These are phyloP conservation scores for Senecio squalidus DNA, from an alignment of 140 eudicot genomes.

Conservation along the genomic window DNA sequence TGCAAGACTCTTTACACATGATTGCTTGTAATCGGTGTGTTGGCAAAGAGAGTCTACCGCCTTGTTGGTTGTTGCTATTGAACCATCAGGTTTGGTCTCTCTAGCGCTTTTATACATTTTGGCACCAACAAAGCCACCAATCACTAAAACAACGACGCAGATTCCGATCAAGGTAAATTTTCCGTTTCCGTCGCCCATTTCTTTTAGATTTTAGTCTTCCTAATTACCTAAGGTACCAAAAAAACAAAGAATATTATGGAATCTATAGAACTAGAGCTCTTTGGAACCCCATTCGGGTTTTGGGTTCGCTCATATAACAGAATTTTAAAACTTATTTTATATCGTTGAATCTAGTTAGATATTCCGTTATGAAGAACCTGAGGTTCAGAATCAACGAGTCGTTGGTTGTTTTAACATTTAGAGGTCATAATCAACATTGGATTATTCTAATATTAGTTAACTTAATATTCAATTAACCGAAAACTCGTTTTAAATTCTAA, in stretches of 20 bases:
- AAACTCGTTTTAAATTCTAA: too few relatives aligned
- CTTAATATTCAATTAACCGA: not conserved
- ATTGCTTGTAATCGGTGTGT: slow-evolving; percentile 32
- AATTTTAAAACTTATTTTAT: not conserved
- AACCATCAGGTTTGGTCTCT: not conserved
- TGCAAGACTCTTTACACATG: slow-evolving; percentile 38
- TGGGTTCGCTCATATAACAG: slow-evolving; percentile 11
- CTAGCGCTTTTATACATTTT: not conserved
- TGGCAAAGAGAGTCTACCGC: slow-evolving; percentile 48
- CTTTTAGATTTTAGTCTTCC: not conserved
- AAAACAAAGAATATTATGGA: slow-evolving; percentile 6
- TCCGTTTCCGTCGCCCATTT: slow-evolving; percentile 28
- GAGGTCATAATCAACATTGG: not conserved
- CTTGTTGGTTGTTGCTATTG: slow-evolving; percentile 26
- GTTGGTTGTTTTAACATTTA: slow-evolving; percentile 11
- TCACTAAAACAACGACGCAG: slow-evolving; percentile 28
- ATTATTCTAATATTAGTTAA: not conserved
- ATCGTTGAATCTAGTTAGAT: slow-evolving; percentile 4
- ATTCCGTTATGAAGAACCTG: slow-evolving; percentile 12
- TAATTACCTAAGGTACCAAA: slow-evolving; percentile 2
- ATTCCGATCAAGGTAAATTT: slow-evolving; percentile 27
- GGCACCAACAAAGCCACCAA: slow-evolving; percentile 26
- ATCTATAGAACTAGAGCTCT: slow-evolving; percentile 3
- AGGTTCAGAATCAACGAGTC: slow-evolving; percentile 9
- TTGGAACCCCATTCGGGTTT: slow-evolving; percentile 12